Conservation (phyloP, 768 basidiomycete species). For the Pleurotus djamor region DNA sequence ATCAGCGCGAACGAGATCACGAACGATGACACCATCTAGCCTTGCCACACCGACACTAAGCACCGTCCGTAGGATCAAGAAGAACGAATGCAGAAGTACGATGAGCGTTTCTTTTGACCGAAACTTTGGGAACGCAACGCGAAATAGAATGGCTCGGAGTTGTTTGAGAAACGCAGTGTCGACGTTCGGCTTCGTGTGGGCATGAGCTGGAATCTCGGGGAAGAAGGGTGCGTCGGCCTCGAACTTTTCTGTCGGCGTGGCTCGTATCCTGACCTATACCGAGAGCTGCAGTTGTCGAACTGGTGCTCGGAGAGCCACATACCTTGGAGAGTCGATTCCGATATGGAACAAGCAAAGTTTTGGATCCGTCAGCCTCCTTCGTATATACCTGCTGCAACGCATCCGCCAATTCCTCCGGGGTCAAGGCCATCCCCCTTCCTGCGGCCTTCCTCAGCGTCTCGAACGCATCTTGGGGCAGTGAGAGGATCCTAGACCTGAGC, state of each 20-base stretch:
- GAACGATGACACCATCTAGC: constrained; percentile 86
- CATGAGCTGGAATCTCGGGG: constrained; percentile 45
- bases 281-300: not conserved
- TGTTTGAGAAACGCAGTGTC: constrained; percentile 70
- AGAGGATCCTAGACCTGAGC: constrained; percentile 42
- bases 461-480: constrained; percentile 27
- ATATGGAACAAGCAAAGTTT: constrained; percentile 67
- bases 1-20: constrained; percentile 83
- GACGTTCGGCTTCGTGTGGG: constrained; percentile 58
- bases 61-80: constrained; percentile 83
- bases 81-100: constrained; percentile 75
- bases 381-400: constrained; percentile 65
- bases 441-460: constrained; percentile 24
- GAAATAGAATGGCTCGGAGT: constrained; percentile 67
- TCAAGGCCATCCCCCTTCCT: constrained; percentile 20
- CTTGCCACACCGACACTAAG: constrained; percentile 86
- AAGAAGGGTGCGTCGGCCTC: constrained; percentile 56
- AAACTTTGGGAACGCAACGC: constrained; percentile 66
- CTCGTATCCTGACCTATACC: constrained; percentile 38
- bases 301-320: constrained; percentile 13
- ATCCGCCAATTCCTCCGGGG: constrained; percentile 38
- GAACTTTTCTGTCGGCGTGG: constrained; percentile 50
- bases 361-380: constrained; percentile 53
- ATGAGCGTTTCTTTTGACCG: constrained; percentile 71
- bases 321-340: constrained; percentile 58